A percentile compares a stretch with the other conserved stretches of the same genome.
phyloP scores from a whole-genome alignment of 805 yeast genomes.

The Maudiozyma serrabonitensis region DNA sequence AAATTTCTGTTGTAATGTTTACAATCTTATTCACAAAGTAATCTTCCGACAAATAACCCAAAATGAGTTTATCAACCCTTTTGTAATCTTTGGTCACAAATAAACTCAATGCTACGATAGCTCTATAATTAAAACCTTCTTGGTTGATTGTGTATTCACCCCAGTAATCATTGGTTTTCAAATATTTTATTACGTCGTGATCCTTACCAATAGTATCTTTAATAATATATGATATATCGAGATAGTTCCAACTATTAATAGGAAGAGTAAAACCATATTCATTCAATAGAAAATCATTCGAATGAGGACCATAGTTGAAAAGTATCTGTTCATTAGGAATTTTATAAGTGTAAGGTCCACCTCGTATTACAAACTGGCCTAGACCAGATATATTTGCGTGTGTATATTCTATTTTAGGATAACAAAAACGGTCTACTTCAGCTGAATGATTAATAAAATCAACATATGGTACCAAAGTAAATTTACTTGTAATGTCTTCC shows the following conservation, averaged over 20 bases:
- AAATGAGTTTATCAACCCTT: slow-evolving; percentile 19
- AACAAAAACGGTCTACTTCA: slow-evolving; percentile 40
- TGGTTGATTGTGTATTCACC: slow-evolving; percentile 63
- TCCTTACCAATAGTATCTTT: slow-evolving; percentile 22
- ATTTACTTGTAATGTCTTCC: slow-evolving; percentile 41
- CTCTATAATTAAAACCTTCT: slow-evolving; percentile 55
- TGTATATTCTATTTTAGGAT: slow-evolving; percentile 38
- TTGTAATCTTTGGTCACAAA: slow-evolving; percentile 19
- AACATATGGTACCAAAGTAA: slow-evolving; percentile 86
- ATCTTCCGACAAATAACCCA: slow-evolving; percentile 23
- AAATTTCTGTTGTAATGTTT: background rate
- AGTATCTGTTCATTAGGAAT: slow-evolving; percentile 44
- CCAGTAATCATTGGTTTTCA: slow-evolving; percentile 46
- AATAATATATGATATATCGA: slow-evolving; percentile 50
- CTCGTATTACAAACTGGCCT: slow-evolving; percentile 23
- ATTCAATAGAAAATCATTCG: slow-evolving; percentile 67
- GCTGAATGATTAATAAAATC: slow-evolving; percentile 74
- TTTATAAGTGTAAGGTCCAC: slow-evolving; percentile 15
- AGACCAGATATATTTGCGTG: slow-evolving; percentile 19
- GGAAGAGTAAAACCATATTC: slow-evolving; percentile 76
- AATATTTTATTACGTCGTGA: slow-evolving; percentile 33
- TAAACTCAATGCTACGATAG: slow-evolving; percentile 64
- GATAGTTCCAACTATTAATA: slow-evolving; percentile 55
- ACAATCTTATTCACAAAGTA: slow-evolving; percentile 14
- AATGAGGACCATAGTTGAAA: slow-evolving; percentile 81